Conservation (phyloP, 495 filamentous ascomycete species). For the Cercophora sp. region DNA sequence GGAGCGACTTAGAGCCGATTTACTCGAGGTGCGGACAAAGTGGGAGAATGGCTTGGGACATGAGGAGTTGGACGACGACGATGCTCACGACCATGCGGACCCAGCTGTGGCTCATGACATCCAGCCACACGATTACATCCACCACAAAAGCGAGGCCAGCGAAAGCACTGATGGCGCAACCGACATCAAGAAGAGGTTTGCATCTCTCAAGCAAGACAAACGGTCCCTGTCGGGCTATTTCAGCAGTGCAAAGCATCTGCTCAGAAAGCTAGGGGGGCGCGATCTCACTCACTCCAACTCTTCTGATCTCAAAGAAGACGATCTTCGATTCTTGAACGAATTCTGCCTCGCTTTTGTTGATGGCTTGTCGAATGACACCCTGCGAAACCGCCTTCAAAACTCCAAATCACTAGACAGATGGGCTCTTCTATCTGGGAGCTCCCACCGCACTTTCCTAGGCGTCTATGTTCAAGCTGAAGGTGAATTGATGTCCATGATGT, state of each 20-base stretch:
- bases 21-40: conserved; percentile 55
- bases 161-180: neutral
- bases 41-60: conserved; percentile 52
- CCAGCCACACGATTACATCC: conserved; percentile 5
- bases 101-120: conserved; percentile 10
- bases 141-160: neutral
- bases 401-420: conserved; percentile 35
- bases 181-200: conserved; percentile 24
- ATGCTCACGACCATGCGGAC: conserved; percentile 33
- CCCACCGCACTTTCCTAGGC: conserved; percentile 43
- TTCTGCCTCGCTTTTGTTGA: conserved; percentile 46
- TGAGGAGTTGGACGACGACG: conserved; percentile 41
- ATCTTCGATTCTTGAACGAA: conserved; percentile 41
- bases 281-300: conserved; percentile 42
- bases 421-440: conserved; percentile 17
- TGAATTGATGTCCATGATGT: conserved; percentile 41
- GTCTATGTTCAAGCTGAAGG: conserved; percentile 49
- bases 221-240: conserved; percentile 40
- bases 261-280: conserved; percentile 43
- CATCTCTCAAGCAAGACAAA: conserved; percentile 33
- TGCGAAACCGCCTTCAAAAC: conserved; percentile 35
- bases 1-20: conserved; percentile 42
- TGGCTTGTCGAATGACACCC: conserved; percentile 40
- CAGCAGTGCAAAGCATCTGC: conserved; percentile 37
- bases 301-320: conserved; percentile 30